Evolutionary conservation across 257 asterid species (phyloP), one percentile per base, ranked within the genome.

Genomic region (Solanum rostratum): DNA sequence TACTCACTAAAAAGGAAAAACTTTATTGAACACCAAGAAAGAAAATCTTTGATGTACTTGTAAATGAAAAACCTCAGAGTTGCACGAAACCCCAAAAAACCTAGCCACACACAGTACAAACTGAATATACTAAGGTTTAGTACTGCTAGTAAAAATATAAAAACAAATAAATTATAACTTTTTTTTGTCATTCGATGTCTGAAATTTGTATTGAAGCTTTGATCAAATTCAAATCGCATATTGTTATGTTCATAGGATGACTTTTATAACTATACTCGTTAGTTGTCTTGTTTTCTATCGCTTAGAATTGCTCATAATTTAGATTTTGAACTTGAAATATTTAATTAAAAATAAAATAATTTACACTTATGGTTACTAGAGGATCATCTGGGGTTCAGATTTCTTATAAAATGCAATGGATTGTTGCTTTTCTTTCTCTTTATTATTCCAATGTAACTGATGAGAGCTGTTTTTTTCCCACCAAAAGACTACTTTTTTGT

Each of bases 21-120:
- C 54, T 45, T 69, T 71, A 71, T 45, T 74, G 4, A 13, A 1
- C 39, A 52, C 74, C 2, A 29, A 70, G 33, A 30, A 71, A 53
- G 49, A 2, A 22, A n/a, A 22, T 54, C 49, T 39, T 43, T 8
- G 7, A 71, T 24, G 83, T 57, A 84, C 78, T 45, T 10, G 45
- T 74, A 30, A 79, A 43, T 80, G 24, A 30, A 71, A 37, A 19
- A 54, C 41, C 71, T 79, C 59, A 83, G 62, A 33, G 9, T 73
- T 57, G 54, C 37, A 46, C 41, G 50, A 73, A 69, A 79, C 84
- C 79, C 84, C 62, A 20, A 82, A 84, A 81, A 59, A 86, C 87
- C 84, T 82, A 87, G 53, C 63, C 87, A 86, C 15, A 22, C 20
- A 65, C 5, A 15, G 88, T 89, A 87, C 90, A 52, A 68, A 76